phyloP scores from a whole-genome alignment of 805 yeast species.

The Sungouiozyma intestinalis region DNA sequence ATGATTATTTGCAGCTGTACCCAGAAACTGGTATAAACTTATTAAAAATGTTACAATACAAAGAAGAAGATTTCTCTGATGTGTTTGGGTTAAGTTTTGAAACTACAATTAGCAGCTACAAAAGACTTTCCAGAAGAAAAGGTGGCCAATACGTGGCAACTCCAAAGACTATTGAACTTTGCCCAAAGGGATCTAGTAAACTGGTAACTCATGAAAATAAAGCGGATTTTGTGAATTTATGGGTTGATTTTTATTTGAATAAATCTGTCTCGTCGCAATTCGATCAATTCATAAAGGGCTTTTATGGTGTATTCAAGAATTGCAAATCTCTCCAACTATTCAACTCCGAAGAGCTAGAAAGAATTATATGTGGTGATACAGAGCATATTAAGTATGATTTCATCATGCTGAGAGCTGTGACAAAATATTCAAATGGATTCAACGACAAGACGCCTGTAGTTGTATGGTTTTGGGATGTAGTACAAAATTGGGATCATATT shows the following conservation, averaged over 20 bases:
- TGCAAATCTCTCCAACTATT: conserved; percentile 65
- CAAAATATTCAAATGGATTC: conserved; percentile 63
- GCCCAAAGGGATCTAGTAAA: conserved; percentile 45
- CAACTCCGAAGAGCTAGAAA: conserved; percentile 70
- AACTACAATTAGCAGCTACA: conserved; percentile 20
- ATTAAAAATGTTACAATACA: conserved; percentile 35
- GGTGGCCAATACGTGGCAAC: not conserved
- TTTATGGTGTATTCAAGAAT: conserved; percentile 65
- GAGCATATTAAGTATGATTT: conserved; percentile 46
- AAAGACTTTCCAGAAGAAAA: not conserved
- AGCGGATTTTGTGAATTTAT: conserved; percentile 48
- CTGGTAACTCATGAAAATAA: conserved; percentile 52
- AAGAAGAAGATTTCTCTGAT: conserved; percentile 36
- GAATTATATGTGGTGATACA: conserved; percentile 66
- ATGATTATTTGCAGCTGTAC: conserved; percentile 57
- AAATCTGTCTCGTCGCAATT: conserved; percentile 45
- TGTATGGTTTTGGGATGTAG: conserved; percentile 80
- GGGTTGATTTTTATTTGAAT: conserved; percentile 51
- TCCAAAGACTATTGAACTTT: conserved; percentile 35
- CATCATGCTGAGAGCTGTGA: conserved; percentile 54
- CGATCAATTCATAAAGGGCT: conserved; percentile 56
- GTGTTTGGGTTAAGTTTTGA: conserved; percentile 53
- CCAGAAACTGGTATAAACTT: conserved; percentile 57
- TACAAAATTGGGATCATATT: conserved; percentile 31
- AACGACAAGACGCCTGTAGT: conserved; percentile 33